Conservation (phyloP, 208 protist genomes). For the Sergeia podlipaevii region DNA sequence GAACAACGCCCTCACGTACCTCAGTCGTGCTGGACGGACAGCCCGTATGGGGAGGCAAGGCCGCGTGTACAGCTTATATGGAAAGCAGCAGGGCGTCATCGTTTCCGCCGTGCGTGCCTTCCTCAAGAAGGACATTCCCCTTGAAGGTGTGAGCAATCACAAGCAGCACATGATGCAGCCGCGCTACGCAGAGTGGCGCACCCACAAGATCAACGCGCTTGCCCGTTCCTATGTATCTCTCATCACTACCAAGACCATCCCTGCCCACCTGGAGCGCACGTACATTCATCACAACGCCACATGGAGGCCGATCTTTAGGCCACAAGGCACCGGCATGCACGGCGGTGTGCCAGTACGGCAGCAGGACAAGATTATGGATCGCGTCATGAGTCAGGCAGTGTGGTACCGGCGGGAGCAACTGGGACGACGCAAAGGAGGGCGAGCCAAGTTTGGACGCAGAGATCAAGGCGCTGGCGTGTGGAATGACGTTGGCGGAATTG, state of each 20-base stretch:
- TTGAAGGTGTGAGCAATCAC: slow-evolving; percentile 69
- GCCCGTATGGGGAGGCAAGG: slow-evolving; percentile 73
- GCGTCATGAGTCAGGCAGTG: slow-evolving; percentile 55
- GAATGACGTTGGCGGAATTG: slow-evolving; percentile 71
- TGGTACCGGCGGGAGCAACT: slow-evolving; percentile 58
- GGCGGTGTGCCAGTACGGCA: slow-evolving; percentile 64
- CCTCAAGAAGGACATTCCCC: slow-evolving; percentile 35
- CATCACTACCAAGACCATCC: slow-evolving; percentile 80
- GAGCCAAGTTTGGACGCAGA: slow-evolving; percentile 67
- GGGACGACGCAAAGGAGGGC: slow-evolving; percentile 67
- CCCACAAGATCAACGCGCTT: slow-evolving; percentile 72
- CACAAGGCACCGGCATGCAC: slow-evolving; percentile 46
- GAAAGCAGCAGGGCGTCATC: slow-evolving; percentile 72
- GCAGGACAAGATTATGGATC: slow-evolving; percentile 76
- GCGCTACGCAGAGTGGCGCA: slow-evolving; percentile 78
- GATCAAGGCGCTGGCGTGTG: slow-evolving; percentile 53
- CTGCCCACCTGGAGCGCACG: slow-evolving; percentile 68
- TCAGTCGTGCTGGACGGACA: slow-evolving; percentile 65
- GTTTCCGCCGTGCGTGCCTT: slow-evolving; percentile 63
- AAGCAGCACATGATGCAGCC: slow-evolving; percentile 60
- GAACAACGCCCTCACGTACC: slow-evolving; percentile 71
- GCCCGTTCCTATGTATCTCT: slow-evolving; percentile 75
- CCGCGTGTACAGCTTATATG: slow-evolving; percentile 63
- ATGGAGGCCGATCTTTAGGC: slow-evolving; percentile 74
- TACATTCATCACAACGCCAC: slow-evolving; percentile 84